A percentile compares a stretch with the other conserved stretches of the same genome.
These are phyloP conservation scores for Pseudocercospora fijiensis DNA, from an alignment of 2,329 filamentous ascomycete genomes.

Conservation along the genomic window DNA sequence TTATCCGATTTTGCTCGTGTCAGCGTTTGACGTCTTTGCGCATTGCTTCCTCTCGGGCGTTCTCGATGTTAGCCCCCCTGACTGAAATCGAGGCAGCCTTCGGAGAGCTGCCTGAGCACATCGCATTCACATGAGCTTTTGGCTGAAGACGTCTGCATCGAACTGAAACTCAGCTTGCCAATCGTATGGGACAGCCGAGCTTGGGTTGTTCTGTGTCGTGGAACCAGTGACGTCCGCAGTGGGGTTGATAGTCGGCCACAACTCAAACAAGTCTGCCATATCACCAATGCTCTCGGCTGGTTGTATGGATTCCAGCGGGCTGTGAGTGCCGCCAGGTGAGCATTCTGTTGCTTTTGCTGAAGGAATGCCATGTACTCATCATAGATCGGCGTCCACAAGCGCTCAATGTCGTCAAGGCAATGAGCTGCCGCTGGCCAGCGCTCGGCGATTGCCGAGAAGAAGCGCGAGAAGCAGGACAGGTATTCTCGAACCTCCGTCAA, in stretches of 20 bases:
- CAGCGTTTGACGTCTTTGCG: background rate
- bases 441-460: conserved; percentile 8
- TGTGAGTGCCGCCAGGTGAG: background rate
- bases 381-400: background rate
- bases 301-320: background rate
- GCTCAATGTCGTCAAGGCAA: conserved; percentile 2
- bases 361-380: background rate
- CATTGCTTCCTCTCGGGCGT: background rate
- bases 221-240: background rate
- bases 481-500: conserved; percentile 5
- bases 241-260: conserved; percentile 1
- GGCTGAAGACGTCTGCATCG: background rate
- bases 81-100: background rate
- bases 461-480: conserved; percentile 1
- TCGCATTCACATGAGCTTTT: background rate
- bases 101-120: background rate
- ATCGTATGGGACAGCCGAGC: background rate
- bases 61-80: background rate
- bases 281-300: background rate
- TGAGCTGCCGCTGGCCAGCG: conserved; percentile 9
- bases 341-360: background rate
- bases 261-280: background rate
- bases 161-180: conserved; percentile 6
- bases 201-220: background rate
- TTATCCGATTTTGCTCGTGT: background rate